Conservation (phyloP, 2,329 filamentous ascomycete genomes). For the Exophiala calicioides region DNA sequence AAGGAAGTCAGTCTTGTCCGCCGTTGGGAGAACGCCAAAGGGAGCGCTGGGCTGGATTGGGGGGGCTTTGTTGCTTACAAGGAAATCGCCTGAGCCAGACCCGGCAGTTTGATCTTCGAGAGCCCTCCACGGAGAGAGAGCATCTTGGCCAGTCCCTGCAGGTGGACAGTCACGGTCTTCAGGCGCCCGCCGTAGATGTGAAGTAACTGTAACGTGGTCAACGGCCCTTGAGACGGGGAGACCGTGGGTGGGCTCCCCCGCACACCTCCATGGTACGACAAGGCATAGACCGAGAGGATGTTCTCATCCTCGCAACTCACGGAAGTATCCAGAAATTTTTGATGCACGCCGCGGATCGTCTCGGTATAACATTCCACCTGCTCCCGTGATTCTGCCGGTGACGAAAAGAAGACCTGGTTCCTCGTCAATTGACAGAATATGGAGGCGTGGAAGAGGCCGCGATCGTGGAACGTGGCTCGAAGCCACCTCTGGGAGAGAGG, state of each 20-base stretch:
- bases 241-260: constrained; percentile 24
- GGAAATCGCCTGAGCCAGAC: constrained; percentile 41
- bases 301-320: constrained; percentile 39
- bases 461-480: constrained; percentile 21
- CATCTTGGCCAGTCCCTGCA: constrained; percentile 39
- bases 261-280: constrained; percentile 36
- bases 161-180: constrained; percentile 38
- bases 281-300: constrained; percentile 40
- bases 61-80: constrained; percentile 30
- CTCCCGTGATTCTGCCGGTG: constrained; percentile 16
- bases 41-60: too few species aligned
- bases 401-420: constrained; percentile 16
- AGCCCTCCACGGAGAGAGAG: constrained; percentile 42
- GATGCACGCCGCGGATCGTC: constrained; percentile 40
- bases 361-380: constrained; percentile 32
- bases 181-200: constrained; percentile 39
- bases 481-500: constrained; percentile 22
- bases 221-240: constrained; percentile 38
- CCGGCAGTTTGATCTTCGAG: constrained; percentile 38
- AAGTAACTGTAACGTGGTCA: constrained; percentile 40
- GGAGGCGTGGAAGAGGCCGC: constrained; percentile 26
- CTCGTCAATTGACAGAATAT: constrained; percentile 27
- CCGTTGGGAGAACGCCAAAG: neutral
- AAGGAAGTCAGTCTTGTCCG: constrained; percentile 1
- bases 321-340: constrained; percentile 36